phyloP scores from a whole-genome alignment of 306 rosid species.

The Ammopiptanthus mongolicus region DNA sequence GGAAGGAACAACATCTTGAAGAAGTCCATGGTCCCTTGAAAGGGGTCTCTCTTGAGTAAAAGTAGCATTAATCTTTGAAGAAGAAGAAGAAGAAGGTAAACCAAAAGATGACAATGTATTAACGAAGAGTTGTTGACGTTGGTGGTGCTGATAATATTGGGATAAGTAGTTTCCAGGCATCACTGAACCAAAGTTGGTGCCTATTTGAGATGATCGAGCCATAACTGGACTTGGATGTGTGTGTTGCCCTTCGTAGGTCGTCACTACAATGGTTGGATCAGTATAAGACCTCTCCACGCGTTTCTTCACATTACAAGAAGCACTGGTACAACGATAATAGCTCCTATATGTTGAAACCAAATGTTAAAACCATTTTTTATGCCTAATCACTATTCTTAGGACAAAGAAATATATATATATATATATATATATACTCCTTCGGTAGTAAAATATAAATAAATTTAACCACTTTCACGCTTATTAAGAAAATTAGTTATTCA shows the following conservation, averaged over 20 bases:
- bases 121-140: conserved; percentile 19
- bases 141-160: conserved; percentile 22
- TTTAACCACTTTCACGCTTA: too few species aligned
- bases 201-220: conserved; percentile 44
- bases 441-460: too few species aligned
- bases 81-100: conserved; percentile 16
- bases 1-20: conserved; percentile 74
- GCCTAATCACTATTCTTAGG: too few species aligned
- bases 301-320: conserved; percentile 85
- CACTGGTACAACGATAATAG: conserved; percentile 90
- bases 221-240: conserved; percentile 67
- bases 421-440: too few species aligned
- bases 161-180: conserved; percentile 15
- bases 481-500: too few species aligned
- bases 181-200: not conserved
- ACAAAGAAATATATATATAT: too few species aligned
- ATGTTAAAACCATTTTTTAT: not conserved
- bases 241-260: conserved; percentile 98
- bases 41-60: conserved; percentile 42
- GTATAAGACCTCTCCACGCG: conserved; percentile 77
- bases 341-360: conserved; percentile 44
- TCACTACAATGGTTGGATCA: conserved; percentile 74
- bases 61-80: not conserved
- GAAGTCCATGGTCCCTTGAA: conserved; percentile 65
- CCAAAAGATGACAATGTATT: conserved; percentile 32